These are phyloP conservation scores for Stentor coeruleus DNA, from an alignment of 73 alveolate species.

Conservation along the genomic window DNA sequence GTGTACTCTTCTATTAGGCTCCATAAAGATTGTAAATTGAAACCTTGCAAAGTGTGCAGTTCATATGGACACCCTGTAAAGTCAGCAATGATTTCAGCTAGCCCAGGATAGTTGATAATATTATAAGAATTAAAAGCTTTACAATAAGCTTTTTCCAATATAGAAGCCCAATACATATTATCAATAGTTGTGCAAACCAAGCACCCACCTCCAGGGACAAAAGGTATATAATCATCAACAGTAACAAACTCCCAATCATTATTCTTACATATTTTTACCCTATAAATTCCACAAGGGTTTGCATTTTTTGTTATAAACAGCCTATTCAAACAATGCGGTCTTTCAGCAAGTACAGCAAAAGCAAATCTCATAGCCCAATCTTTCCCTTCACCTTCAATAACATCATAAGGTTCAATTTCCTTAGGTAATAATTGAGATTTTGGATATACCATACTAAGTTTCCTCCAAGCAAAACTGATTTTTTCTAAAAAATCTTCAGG, in stretches of 20 bases:
- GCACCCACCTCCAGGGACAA: neutral
- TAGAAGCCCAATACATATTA: neutral
- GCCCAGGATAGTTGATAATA: neutral
- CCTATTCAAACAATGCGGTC: neutral
- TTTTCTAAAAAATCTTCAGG: neutral
- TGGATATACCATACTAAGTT: neutral
- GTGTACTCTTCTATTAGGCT: neutral
- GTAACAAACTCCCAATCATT: neutral
- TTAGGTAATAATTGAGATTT: neutral
- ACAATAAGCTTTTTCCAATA: neutral
- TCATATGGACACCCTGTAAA: neutral
- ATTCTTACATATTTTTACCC: neutral
- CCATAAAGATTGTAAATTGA: neutral
- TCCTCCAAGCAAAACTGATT: neutral
- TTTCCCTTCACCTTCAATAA: neutral
- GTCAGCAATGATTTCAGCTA: neutral
- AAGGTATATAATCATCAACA: neutral
- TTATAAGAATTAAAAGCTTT: neutral
- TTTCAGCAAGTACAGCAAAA: neutral
- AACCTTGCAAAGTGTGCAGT: too few species aligned
- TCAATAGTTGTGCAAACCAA: neutral
- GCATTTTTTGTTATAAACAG: neutral
- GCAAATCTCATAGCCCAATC: neutral
- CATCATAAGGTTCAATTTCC: neutral
- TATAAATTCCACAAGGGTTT: neutral